phyloP scores from a whole-genome alignment of 2,329 filamentous ascomycete species.

The Hansfordia pulvinata region DNA sequence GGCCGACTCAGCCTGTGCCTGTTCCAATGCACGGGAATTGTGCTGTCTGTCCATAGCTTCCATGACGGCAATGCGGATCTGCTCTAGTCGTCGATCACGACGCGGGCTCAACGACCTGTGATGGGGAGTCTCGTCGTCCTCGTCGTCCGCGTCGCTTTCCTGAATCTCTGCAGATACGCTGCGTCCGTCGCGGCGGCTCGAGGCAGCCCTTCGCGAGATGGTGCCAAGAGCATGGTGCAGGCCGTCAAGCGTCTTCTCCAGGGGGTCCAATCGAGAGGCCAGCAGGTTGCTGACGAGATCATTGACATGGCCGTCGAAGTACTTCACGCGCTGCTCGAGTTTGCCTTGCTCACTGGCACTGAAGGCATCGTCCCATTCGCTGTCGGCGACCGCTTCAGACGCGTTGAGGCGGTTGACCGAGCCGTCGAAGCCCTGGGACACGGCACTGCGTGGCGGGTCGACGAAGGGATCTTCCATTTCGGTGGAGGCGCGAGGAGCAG shows the following conservation, averaged over 20 bases:
- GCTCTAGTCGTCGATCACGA: conserved; percentile 67
- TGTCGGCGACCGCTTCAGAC: conserved; percentile 52
- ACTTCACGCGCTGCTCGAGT: conserved; percentile 65
- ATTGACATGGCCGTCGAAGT: conserved; percentile 87
- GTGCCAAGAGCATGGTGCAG: conserved; percentile 59
- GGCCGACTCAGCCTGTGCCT: conserved; percentile 12
- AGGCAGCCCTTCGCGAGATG: conserved; percentile 39
- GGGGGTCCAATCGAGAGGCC: conserved; percentile 61
- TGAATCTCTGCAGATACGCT: conserved; percentile 56
- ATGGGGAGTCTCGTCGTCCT: conserved; percentile 58
- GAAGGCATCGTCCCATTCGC: conserved; percentile 86
- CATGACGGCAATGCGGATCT: conserved; percentile 59
- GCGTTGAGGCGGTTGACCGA: conserved; percentile 47
- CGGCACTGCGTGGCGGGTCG: conserved; percentile 32
- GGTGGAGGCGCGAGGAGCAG: conserved; percentile 30
- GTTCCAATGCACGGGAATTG: conserved; percentile 20
- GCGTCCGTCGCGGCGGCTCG: conserved; percentile 44
- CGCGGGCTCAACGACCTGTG: conserved; percentile 65
- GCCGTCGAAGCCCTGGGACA: conserved; percentile 29
- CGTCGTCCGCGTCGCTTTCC: conserved; percentile 88
- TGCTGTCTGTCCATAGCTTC: conserved; percentile 58
- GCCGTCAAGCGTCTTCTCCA: conserved; percentile 64
- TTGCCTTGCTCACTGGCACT: conserved; percentile 75
- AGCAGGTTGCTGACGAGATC: conserved; percentile 69
- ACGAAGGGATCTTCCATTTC: conserved; percentile 51